Evolutionary conservation across 1,139 yeast genomes (phyloP).

Genomic region (Eremothecium cymbalariae): DNA sequence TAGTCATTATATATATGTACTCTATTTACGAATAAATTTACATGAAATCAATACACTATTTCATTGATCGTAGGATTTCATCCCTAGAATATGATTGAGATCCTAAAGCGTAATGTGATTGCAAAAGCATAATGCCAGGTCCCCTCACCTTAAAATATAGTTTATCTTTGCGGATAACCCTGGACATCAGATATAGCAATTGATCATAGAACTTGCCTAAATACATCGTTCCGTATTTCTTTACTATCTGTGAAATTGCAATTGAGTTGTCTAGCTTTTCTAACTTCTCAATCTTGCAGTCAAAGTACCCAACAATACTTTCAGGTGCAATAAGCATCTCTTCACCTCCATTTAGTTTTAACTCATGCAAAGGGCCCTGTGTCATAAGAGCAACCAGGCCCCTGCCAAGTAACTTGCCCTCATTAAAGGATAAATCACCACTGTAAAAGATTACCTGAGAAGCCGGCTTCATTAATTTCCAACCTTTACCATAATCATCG

Average conservation of each 20-base stretch:
- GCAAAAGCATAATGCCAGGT: slow-evolving; percentile 27
- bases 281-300: slow-evolving; percentile 5
- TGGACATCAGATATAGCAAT: slow-evolving; percentile 12
- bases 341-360: slow-evolving; percentile 13
- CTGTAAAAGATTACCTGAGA: slow-evolving; percentile 17
- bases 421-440: slow-evolving; percentile 15
- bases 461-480: slow-evolving; percentile 15
- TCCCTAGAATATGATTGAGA: slow-evolving; percentile 9
- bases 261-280: neutral
- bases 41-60: slow-evolving; percentile 2
- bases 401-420: slow-evolving; percentile 14
- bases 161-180: slow-evolving; percentile 15
- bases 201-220: slow-evolving; percentile 11
- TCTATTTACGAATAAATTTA: too few species aligned
- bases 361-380: slow-evolving; percentile 16
- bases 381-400: slow-evolving; percentile 21
- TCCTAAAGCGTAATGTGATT: slow-evolving; percentile 16
- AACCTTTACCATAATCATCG: slow-evolving; percentile 17
- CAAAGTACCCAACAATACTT: slow-evolving; percentile 16
- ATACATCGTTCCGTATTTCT: slow-evolving; percentile 10
- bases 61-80: slow-evolving; percentile 9
- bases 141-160: slow-evolving; percentile 23
- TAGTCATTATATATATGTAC: too few species aligned
- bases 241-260: slow-evolving; percentile 8
- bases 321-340: slow-evolving; percentile 13